Evolutionary conservation across 805 yeast species (phyloP).

Genomic region (Candida stauntonica): DNA sequence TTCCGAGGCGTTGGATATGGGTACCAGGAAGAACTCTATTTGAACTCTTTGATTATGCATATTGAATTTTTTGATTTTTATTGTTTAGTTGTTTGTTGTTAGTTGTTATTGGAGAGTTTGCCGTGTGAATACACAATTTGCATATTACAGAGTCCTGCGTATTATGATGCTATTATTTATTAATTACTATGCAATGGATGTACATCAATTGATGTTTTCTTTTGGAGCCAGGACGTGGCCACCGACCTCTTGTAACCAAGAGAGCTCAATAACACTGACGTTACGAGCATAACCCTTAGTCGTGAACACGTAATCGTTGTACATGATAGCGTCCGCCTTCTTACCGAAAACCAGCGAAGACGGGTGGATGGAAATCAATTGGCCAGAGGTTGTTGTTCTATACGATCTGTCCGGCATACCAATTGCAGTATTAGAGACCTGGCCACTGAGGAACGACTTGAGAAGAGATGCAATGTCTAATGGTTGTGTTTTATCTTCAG

Average conservation of each 20-base stretch:
- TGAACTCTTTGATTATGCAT: constrained; percentile 4
- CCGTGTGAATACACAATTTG: too few relatives aligned
- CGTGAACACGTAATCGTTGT: constrained; percentile 90
- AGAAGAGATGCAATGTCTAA: constrained; percentile 55
- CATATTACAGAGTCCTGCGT: too few relatives aligned
- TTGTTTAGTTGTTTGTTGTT: constrained; percentile 2
- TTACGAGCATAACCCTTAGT: constrained; percentile 88
- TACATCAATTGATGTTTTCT: constrained; percentile 9
- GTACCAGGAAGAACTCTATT: constrained; percentile 9
- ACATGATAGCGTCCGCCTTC: constrained; percentile 83
- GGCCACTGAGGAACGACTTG: constrained; percentile 81
- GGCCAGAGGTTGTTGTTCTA: constrained; percentile 81
- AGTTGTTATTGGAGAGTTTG: too few relatives aligned
- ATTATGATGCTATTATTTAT: too few relatives aligned
- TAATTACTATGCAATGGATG: too few relatives aligned
- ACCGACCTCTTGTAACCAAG: constrained; percentile 76
- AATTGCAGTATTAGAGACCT: constrained; percentile 82
- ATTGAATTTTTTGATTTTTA: not conserved
- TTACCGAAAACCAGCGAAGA: constrained; percentile 83
- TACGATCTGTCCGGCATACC: constrained; percentile 94
- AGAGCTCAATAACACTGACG: constrained; percentile 75
- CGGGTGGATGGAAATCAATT: constrained; percentile 84
- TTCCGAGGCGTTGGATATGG: constrained; percentile 4
- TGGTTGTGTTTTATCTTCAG: constrained; percentile 22
- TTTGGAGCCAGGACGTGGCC: constrained; percentile 20